Evolutionary conservation across 2,329 filamentous ascomycete species (phyloP).

Genomic region (Thermothelomyces thermophilus): DNA sequence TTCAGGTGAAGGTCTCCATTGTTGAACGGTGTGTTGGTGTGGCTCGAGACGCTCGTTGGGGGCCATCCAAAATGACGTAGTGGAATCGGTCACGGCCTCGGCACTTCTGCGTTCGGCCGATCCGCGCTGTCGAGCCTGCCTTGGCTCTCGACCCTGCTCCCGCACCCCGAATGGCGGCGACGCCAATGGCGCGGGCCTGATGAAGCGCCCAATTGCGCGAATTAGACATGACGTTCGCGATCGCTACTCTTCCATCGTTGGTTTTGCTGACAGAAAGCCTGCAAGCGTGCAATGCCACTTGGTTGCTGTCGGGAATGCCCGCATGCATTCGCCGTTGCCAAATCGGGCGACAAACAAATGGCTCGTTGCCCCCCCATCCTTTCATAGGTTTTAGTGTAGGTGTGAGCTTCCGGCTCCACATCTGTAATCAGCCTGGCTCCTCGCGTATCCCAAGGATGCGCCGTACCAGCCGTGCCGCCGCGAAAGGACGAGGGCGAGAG

Average conservation of each 20-base stretch:
- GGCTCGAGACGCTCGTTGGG: background rate
- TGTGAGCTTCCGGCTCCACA: slow-evolving; percentile 13
- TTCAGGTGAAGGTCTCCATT: background rate
- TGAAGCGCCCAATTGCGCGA: slow-evolving; percentile 4
- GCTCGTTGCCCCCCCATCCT: slow-evolving; percentile 21
- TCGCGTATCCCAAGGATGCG: slow-evolving; percentile 9
- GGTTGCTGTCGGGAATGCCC: slow-evolving; percentile 6
- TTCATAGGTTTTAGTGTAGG: slow-evolving; percentile 8
- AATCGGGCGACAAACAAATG: slow-evolving; percentile 18
- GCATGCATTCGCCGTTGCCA: slow-evolving; percentile 8
- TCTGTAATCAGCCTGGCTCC: slow-evolving; percentile 10
- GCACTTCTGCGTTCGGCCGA: background rate
- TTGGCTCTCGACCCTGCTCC: too few relatives aligned
- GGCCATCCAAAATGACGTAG: background rate
- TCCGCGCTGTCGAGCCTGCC: background rate
- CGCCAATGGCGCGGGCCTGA: background rate
- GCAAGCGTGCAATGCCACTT: background rate
- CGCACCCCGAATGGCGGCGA: too few relatives aligned
- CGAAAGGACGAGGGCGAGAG: slow-evolving; percentile 16
- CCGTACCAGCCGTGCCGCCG: slow-evolving; percentile 14
- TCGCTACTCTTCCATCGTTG: background rate
- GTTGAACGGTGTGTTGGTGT: background rate
- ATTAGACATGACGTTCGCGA: background rate
- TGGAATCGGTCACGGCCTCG: background rate
- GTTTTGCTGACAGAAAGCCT: background rate